Evolutionary conservation across 345 rosid species (phyloP), one percentile per base, ranked within the genome.

Genomic region (Eucalyptus paniculata): DNA sequence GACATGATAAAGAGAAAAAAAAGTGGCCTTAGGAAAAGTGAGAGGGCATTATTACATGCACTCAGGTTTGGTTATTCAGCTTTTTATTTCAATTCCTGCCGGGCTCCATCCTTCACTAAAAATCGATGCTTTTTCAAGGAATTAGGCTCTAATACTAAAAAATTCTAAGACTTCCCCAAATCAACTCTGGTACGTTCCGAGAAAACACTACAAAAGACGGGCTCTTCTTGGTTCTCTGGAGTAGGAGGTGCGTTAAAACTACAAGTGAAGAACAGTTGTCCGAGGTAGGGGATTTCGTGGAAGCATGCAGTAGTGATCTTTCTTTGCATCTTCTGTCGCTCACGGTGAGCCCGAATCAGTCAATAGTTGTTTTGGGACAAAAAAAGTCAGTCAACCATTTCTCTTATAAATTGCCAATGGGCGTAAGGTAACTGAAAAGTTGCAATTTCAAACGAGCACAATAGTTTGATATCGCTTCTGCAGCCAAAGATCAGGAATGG

Each of bases 291-390:
- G 28, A 23, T 56, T 24, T 56, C 6, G 0, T 56, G 62, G 30
- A 56, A 56, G 28, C 62, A 0, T 5, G 6, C 62, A 24, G 1
- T 2, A 56, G 30, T 56, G 62, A 56, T 56, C 30, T 56, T 56
- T 56, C 62, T 24, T 56, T 24, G 62, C 62, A 56, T 56, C 62
- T 56, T 1, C 1, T 4, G 62, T 56, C 4, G 2, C 7, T 56
- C 12, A 1, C 7, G 2, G 2, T 1, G 2, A 19, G 69, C 77
- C 6, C 0, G 37, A 65, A n/a, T n/a, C 77, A 16, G 80, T 16
- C 2, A 17, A 32, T 1, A 16, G 11, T 67, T 32, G 3, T n/a
- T 65, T 67, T 30, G 2, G 72, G 72, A 65, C 19, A 65, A n/a
- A 65, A 14, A 0, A 4, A 24, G 10, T 65, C 6, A 65, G 72